These are phyloP conservation scores for Hawksworthiomyces lignivorus DNA, from an alignment of 2,329 filamentous ascomycete species.

Conservation along the genomic window DNA sequence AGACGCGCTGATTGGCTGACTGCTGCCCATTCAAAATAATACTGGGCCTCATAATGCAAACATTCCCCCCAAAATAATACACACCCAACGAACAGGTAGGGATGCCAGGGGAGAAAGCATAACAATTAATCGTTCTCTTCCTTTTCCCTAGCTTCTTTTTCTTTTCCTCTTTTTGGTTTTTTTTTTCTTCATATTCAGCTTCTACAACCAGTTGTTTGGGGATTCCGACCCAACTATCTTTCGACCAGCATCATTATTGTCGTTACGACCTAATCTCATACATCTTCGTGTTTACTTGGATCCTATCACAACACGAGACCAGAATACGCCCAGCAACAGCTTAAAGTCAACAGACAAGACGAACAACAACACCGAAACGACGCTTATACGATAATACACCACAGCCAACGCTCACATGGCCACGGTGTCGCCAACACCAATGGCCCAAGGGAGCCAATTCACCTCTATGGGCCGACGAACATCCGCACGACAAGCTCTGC, in stretches of 20 bases:
- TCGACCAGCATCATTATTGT: too few relatives aligned
- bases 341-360: too few relatives aligned
- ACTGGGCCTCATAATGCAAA: slow-evolving; percentile 1
- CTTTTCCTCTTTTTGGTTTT: neutral
- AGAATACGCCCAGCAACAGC: too few relatives aligned
- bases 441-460: slow-evolving; percentile 38
- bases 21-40: slow-evolving; percentile 10
- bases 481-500: slow-evolving; percentile 48
- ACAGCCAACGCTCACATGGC: slow-evolving; percentile 32
- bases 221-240: too few relatives aligned
- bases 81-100: neutral
- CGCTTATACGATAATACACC: too few relatives aligned
- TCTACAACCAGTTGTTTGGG: neutral
- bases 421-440: slow-evolving; percentile 47
- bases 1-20: slow-evolving; percentile 15
- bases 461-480: slow-evolving; percentile 41
- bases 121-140: slow-evolving; percentile 9
- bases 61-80: slow-evolving; percentile 8
- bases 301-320: too few relatives aligned
- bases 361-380: neutral
- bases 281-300: too few relatives aligned
- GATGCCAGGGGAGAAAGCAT: slow-evolving; percentile 9
- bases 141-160: neutral
- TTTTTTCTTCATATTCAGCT: neutral
- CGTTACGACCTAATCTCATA: too few relatives aligned